Base-by-base conservation (phyloP, 768 basidiomycete species). In the Tremella yokohamensis region DNA sequence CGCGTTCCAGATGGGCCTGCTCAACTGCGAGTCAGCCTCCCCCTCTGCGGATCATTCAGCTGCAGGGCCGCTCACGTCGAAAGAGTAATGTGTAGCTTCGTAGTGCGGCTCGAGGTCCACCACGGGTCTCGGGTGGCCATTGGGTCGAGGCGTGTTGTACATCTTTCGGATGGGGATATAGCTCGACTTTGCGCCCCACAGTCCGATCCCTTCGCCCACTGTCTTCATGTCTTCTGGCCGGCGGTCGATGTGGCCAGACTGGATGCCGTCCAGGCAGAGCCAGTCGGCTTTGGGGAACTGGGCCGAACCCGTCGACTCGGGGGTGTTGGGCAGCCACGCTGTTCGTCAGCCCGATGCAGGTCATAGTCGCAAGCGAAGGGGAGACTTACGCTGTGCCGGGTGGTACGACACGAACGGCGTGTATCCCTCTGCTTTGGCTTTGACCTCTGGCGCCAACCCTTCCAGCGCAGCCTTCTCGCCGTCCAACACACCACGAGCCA, bases 61-160 rank as follows among this genome's bases (percentile, higher is more conserved):
- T n/a, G n/a, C n/a, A n/a, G n/a, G 8, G 45, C 9, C 45, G 11
- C 48, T 49, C 22, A 49, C 48, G 20, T 49, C 20, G 54, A 56
- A 60, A 8, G 12, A 42, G 38, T 60, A 37, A 25, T 49, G 29
- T 24, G 49, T 56, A 44, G 40, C 57, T 50, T 64, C 63, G 22
- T 64, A 64, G 40, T 64, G 63, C 12, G 59, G 44, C 51, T 64
- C 63, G 40, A 64, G 40, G 24, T 58, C 57, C 2, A 58, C 42
- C 1, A 58, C 57, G 1, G 57, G 57, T 15, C 57, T 15, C 8
- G 40, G 38, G 2, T n/a, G 40, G 24, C 57, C 57, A 19, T 42
- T 51, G 25, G 42, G 42, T 8, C 42, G 19, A 24, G 20, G 16
- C 15, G 54, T 56, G 44, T 44, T 37, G 54, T 56, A 56, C 54